Percentiles rank a stretch among this genome's conserved stretches.
phyloP scores from a whole-genome alignment of 2,329 filamentous ascomycete species.

The Diaporthe sp. region DNA sequence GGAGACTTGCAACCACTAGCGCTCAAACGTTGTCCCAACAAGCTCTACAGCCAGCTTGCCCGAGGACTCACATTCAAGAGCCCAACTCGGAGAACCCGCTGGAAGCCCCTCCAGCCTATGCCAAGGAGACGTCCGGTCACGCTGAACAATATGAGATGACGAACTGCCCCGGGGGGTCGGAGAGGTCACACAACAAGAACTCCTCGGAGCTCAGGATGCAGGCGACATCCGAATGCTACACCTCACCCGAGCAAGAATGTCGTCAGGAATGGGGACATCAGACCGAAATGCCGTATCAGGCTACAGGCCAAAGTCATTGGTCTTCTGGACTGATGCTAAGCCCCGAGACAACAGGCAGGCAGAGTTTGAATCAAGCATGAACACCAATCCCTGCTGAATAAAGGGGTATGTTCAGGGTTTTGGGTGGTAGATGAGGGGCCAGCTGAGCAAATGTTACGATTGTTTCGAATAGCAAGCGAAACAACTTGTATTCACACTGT shows the following conservation, averaged over 20 bases:
- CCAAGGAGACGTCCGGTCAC: neutral
- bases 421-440: too few relatives aligned
- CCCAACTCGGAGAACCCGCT: neutral
- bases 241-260: too few relatives aligned
- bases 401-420: too few relatives aligned
- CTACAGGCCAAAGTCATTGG: neutral
- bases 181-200: neutral
- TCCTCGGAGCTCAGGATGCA: too few relatives aligned
- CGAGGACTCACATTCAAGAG: neutral
- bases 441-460: too few relatives aligned
- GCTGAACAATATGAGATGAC: neutral
- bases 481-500: too few relatives aligned
- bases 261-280: neutral
- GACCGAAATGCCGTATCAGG: neutral
- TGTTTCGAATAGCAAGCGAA: too few relatives aligned
- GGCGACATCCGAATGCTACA: neutral
- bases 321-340: neutral
- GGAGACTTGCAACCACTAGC: neutral
- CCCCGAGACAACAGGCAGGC: neutral
- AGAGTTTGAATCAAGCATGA: too few relatives aligned
- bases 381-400: too few relatives aligned
- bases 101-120: neutral
- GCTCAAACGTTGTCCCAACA: too few relatives aligned
- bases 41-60: too few relatives aligned
- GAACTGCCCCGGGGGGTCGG: neutral